Base-by-base conservation (phyloP, 805 yeast species). In the Candida vaughaniae region DNA sequence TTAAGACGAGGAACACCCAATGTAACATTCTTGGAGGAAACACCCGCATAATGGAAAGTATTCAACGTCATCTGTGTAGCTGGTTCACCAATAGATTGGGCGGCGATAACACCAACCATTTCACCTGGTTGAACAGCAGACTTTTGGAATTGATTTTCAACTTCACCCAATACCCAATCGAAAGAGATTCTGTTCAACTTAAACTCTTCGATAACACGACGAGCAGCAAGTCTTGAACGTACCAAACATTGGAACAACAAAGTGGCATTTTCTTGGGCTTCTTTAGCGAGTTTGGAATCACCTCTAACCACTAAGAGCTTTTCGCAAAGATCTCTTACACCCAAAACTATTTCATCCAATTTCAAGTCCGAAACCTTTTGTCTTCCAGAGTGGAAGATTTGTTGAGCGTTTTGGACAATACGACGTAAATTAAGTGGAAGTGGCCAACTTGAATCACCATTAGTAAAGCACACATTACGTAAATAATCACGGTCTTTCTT, bases 1-100 rank as follows among this genome's bases (percentile, higher is more conserved):
- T 90, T 90, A 63, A 90, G 77, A 76, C 97, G 95, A 43, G 97
- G 97, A 58, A 89, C 96, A 79, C 96, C 96, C 48, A 91, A 78
- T 3, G 96, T 89, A 46, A 89, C 96, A 62, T 89, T 89, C 82
- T 88, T 89, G 3, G 96, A 86, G 22, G 95, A 89, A 42, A 89
- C 96, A 82, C 96, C 96, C 12, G 96, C 96, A 72, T 87, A 89
- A 72, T 89, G 96, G 90, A 89, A 90, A 51, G 97, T 90, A 58
- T 90, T 90, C 66, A 90, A 75, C 2, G 97, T 90, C 97, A 90
- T 90, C 65, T 90, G 97, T 22, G 97, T 90, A 27, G 97, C 96
- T 35, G 97, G 97, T 61, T 90, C 97, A 71, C 97, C 97, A 66
- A 90, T 90, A 25, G 96, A 88, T 70, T 90, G 97, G 2, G 97